Base-by-base conservation (phyloP, 2,329 filamentous ascomycete species). In the Ophiostoma himal-ulmi region DNA sequence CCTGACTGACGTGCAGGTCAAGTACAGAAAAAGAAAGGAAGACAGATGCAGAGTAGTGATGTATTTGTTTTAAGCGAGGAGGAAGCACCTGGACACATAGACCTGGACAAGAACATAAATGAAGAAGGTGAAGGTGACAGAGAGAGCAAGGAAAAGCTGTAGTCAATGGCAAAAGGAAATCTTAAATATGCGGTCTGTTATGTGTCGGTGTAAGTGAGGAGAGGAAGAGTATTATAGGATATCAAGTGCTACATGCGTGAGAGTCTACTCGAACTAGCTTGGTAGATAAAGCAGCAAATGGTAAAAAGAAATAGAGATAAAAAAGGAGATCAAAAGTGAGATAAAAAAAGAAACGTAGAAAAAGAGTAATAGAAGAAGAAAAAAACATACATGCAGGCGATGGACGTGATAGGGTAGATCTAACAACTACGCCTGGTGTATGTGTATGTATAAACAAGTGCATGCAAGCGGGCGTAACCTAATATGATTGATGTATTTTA, bases 401-500 rank as follows among this genome's bases (percentile, higher is more conserved):
- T 77, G 76, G 60, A 52, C 44, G 69, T 68, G 62, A 52, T 41
- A 70, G 70, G 60, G 67, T 62, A 39, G 70, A 52, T 68, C 75
- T 76, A 75, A 78, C 76, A 76, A 36, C 30, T 60, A 30, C n/a
- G 6, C 34, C 36, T 65, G 62, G 62, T 39, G 34, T 65, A 22
- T 39, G 34, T 41, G 62, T 39, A 65, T 22, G 20, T 65, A 39
- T 65, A n/a, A 39, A 22, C 20, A 36, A n/a, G 36, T 65, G 10
- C 57, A 62, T 62, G 57, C 52, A 30, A 62, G 26, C 26, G 26
- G 26, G 26, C 57, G 57, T 34, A 77, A 78, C 77, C 78, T 73
- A 80, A 82, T 82, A 81, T 82, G 84, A 57, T 8, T 48, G 44
- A 48, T 5, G 44, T 57, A 17, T 26, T 17, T 82, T 82, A 81